Evolutionary conservation across 163 green algal genomes (phyloP), one percentile per base, ranked within the genome.

Genomic region (Scenedesmus sp.): DNA sequence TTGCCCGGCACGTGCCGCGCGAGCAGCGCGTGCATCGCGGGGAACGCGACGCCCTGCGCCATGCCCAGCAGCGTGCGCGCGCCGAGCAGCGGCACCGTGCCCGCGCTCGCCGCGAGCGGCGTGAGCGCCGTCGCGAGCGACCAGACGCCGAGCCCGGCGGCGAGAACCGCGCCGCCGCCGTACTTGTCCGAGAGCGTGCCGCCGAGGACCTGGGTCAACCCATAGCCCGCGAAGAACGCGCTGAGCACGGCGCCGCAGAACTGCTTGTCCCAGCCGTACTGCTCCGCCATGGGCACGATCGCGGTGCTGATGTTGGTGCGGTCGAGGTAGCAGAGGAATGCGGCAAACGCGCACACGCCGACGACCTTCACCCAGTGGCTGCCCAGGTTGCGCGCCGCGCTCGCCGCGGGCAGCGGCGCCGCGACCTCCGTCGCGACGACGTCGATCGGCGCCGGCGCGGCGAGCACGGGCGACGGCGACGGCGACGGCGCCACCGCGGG

Each of bases 21-120:
- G 26, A 96, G 93, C 74, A 96, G 78, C 2, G 89, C 89, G 72
- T 96, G 92, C 28, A 95, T 91, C 45, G 92, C 85, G 0, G 92
- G 92, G 79, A 95, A 94, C 15, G 92, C 90, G 0, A 95, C 86
- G 4, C 92, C 92, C 82, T 81, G 74, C 1, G 87, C 92, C 7
- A 94, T 74, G 2, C 92, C 92, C 75, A 96, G 86, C 56, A 86
- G 60, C 24, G 92, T 70, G 17, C 92, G 83, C 1, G 85, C 82
- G 26, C 63, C 83, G 11, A 95, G 50, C 48, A 97, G 82, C 4
- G 89, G 65, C 9, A 75, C 56, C 0, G 82, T 83, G 18, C 92
- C 91, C 6, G 63, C 18, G 15, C 64, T 69, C 1, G 92, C 90
- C 5, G 89, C 85, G 0, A 70, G 64, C 0, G 92, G 92, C 4